phyloP scores from a whole-genome alignment of 108 stramenopile species.

The Tribonema minus region DNA sequence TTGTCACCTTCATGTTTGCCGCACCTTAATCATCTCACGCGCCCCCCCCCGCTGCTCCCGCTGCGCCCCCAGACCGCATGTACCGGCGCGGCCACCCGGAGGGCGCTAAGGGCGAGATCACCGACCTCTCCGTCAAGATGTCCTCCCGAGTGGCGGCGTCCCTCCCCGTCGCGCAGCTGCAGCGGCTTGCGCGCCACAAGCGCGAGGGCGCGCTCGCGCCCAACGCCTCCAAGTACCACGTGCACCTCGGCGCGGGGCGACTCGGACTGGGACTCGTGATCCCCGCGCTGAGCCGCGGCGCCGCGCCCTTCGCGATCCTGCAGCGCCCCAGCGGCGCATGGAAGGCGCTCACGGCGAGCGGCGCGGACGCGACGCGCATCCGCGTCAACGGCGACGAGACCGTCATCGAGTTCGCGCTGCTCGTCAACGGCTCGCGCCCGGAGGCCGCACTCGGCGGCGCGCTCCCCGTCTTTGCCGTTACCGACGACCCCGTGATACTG shows the following conservation, averaged over 20 bases:
- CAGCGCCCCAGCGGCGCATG: slow-evolving; percentile 29
- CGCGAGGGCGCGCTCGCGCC: background rate
- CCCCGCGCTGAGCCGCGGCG: slow-evolving; percentile 14
- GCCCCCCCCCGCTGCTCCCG: background rate
- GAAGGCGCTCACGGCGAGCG: slow-evolving; percentile 15
- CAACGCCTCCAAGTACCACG: slow-evolving; percentile 16
- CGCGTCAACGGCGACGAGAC: background rate
- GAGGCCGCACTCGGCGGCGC: too few species aligned
- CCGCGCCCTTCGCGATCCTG: slow-evolving; percentile 7
- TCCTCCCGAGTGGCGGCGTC: background rate
- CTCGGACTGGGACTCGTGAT: slow-evolving; percentile 42
- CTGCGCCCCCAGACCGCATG: slow-evolving; percentile 6
- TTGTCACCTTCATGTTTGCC: background rate
- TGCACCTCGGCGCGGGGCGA: slow-evolving; percentile 41
- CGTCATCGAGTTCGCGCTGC: background rate
- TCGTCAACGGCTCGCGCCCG: background rate
- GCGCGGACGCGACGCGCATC: background rate
- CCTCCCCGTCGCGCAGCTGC: slow-evolving; percentile 37
- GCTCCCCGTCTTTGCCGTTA: background rate
- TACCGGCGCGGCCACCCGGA: slow-evolving; percentile 20
- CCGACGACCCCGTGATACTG: background rate
- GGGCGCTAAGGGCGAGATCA: slow-evolving; percentile 38
- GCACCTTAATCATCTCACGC: background rate
- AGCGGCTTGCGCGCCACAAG: background rate
- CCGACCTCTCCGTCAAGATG: slow-evolving; percentile 1